Evolutionary conservation across 2,329 filamentous ascomycete species (phyloP).

Genomic region (Ilyonectria destructans): DNA sequence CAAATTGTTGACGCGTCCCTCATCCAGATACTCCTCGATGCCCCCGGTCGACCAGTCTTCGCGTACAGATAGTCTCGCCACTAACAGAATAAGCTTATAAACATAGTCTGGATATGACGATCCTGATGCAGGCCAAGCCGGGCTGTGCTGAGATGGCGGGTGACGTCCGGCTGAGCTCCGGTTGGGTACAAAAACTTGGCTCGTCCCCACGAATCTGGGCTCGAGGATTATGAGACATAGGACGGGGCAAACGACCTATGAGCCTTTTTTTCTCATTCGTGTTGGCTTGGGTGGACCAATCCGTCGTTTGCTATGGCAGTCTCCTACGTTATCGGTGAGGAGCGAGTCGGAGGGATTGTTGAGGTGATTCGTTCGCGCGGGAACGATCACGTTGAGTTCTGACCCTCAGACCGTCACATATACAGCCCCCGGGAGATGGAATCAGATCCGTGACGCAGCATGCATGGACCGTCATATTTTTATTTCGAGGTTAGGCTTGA

Average conservation of each 20-base stretch:
- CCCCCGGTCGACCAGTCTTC: background rate
- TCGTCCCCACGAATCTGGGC: too few species aligned
- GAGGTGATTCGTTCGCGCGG: too few species aligned
- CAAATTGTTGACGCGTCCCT: background rate
- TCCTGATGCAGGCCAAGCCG: background rate
- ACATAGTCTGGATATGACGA: slow-evolving; percentile 3
- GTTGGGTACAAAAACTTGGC: background rate
- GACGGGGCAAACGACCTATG: background rate
- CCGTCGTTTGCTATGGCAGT: background rate
- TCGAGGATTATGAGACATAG: background rate
- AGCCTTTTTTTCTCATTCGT: background rate
- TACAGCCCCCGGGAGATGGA: too few species aligned
- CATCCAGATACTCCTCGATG: background rate
- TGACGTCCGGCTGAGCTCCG: background rate
- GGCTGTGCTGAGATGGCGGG: slow-evolving; percentile 16
- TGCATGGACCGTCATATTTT: too few species aligned
- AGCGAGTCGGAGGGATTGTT: background rate
- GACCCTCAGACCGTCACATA: too few species aligned
- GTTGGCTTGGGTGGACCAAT: background rate
- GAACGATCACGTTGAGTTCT: background rate
- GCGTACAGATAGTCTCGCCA: slow-evolving; percentile 15
- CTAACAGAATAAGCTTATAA: slow-evolving; percentile 23
- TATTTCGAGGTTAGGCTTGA: too few species aligned
- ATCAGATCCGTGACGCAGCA: too few species aligned
- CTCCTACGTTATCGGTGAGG: background rate